A percentile compares a stretch with the other conserved stretches of the same genome.
These are phyloP conservation scores for Elsinoe ampelina DNA, from an alignment of 2,329 filamentous ascomycete genomes.

Conservation along the genomic window DNA sequence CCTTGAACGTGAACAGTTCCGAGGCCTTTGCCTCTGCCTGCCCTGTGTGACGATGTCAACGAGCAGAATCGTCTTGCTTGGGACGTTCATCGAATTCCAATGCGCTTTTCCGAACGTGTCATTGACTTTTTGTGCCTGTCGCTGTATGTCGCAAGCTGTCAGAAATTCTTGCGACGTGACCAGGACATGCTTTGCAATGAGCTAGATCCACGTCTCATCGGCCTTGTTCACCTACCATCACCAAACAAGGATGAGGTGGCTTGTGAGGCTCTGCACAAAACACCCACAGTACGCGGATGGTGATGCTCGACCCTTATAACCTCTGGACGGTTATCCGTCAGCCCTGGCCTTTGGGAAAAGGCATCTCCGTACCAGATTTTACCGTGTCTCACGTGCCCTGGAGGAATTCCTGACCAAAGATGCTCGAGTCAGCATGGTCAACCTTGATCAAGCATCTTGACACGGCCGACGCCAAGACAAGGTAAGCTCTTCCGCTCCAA, in stretches of 20 bases:
- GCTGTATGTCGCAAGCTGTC: background rate
- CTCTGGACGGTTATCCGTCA: background rate
- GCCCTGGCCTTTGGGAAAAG: too few species aligned
- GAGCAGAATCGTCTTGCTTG: background rate
- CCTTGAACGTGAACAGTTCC: conserved; percentile 3
- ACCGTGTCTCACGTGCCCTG: background rate
- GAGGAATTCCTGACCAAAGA: background rate
- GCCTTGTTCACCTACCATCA: background rate
- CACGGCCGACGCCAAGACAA: background rate
- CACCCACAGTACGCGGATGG: background rate
- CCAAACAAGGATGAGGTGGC: background rate
- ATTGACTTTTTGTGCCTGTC: background rate
- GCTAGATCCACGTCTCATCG: background rate
- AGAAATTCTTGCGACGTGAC: background rate
- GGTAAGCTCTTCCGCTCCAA: conserved; percentile 7
- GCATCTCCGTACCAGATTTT: background rate
- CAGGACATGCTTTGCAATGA: background rate
- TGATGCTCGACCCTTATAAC: background rate
- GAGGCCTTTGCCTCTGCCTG: background rate
- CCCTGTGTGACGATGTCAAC: conserved; percentile 6
- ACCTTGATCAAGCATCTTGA: conserved; percentile 4
- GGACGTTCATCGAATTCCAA: background rate
- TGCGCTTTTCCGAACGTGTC: background rate
- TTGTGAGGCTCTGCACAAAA: background rate
- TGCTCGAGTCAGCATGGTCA: background rate